These are phyloP conservation scores for Oryza coarctata DNA, from an alignment of 176 grass and related monocot genomes.

Conservation along the genomic window DNA sequence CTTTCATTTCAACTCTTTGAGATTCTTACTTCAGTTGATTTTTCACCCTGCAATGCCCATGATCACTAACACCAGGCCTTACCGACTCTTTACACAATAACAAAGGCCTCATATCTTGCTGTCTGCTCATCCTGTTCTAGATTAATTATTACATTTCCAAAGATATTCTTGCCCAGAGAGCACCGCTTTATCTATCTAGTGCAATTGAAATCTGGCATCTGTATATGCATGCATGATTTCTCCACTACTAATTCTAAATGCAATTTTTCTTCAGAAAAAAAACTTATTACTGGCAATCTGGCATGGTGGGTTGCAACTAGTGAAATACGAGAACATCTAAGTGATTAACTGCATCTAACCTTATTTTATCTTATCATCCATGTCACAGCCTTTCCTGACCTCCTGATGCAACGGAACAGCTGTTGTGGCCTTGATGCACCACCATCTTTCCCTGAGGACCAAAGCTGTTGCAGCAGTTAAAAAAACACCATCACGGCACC, in stretches of 20 bases:
- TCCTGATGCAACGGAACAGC: constrained; percentile 17
- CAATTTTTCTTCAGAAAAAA: not conserved
- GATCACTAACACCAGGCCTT: constrained; percentile 23
- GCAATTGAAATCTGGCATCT: not conserved
- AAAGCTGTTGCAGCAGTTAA: constrained; percentile 11
- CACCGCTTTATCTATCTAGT: not conserved
- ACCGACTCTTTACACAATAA: not conserved
- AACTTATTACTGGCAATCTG: not conserved
- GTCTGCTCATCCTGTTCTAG: constrained; percentile 23
- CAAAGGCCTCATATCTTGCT: not conserved
- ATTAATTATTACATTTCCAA: constrained; percentile 35
- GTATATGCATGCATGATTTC: constrained; percentile 8
- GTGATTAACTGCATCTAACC: not conserved
- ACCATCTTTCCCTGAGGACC: constrained; percentile 29
- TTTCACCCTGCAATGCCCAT: constrained; percentile 19
- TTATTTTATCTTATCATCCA: not conserved
- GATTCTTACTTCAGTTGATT: constrained; percentile 36
- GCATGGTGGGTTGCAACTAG: not conserved
- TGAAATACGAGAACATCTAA: not conserved
- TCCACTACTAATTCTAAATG: not conserved
- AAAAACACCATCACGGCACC: not conserved
- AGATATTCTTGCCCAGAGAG: constrained; percentile 37
- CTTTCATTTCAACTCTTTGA: constrained; percentile 44
- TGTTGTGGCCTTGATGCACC: constrained; percentile 2
- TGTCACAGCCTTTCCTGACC: constrained; percentile 30